Base-by-base conservation (phyloP, 108 stramenopile species). In the Nannochloropsis salina region DNA sequence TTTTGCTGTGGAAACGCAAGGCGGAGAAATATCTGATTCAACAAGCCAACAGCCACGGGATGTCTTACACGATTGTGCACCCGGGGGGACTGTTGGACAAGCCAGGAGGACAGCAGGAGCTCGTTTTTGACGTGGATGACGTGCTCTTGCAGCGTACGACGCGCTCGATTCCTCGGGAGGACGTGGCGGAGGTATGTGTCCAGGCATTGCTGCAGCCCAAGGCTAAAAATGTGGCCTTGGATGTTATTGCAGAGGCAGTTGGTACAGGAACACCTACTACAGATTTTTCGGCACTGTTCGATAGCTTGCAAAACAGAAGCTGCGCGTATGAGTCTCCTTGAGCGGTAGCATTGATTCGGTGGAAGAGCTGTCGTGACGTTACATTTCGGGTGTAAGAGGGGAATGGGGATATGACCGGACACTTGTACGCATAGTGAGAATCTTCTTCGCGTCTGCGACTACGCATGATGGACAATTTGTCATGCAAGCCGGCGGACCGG, bases 61-160 rank as follows among this genome's bases (percentile, higher is more conserved):
- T 95, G 84, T 89, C 93, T 47, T 95, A 94, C 82, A 95, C 95
- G 9, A 95, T 95, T 83, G 91, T 95, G n/a, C 95, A 95, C 89
- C 94, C 95, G 9, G 95, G 95, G 21, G 95, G 95, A 2, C 86
- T 95, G 61, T 45, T 93, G 20, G 94, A 95, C 84, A 92, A 94
- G 87, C 90, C 90, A 3, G 94, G 94, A 3, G 91, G 92, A 61
- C 90, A 95, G 89, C 93, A 94, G 18, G 93, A 92, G 82, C 86
- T 95, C 31, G 88, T 94, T 9, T 51, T 94, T 6, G 94, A 93
- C n/a, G 92, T 94, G 9, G 94, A 95, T 90, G 95, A 95, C 86
- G 87, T 47, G 43, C 80, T 93, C 15, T 90, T 93, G 84, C 83
- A 93, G 51, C 92, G 82, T 42, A 86, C 92, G 82, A 92, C 93